These are phyloP conservation scores for Cryptococcus sp. DNA, from an alignment of 1,284 basidiomycete species.

Conservation along the genomic window DNA sequence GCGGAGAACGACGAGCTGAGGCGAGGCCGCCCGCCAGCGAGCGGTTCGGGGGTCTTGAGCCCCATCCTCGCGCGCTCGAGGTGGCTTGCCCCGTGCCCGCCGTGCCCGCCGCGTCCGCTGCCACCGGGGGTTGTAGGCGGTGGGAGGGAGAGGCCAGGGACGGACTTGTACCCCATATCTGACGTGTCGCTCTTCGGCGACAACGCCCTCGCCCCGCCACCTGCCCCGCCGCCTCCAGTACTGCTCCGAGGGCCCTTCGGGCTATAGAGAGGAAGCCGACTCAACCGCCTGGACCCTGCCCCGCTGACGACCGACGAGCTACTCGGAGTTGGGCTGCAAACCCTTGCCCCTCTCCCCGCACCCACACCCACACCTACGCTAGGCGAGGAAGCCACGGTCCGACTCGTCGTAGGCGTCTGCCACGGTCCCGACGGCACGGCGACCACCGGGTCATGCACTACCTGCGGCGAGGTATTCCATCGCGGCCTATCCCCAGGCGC, in stretches of 20 bases:
- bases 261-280: slow-evolving; percentile 20
- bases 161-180: background rate
- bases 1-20: slow-evolving; percentile 12
- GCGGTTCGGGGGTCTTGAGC: slow-evolving; percentile 18
- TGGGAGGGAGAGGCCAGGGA: background rate
- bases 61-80: slow-evolving; percentile 13
- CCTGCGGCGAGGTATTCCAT: slow-evolving; percentile 30
- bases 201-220: background rate
- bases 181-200: background rate
- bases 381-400: background rate
- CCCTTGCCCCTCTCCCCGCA: background rate
- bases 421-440: too few relatives aligned
- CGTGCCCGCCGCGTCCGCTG: background rate
- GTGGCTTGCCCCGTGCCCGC: slow-evolving; percentile 7
- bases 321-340: slow-evolving; percentile 27
- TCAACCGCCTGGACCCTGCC: slow-evolving; percentile 4
- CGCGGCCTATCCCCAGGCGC: slow-evolving; percentile 19
- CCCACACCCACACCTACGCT: background rate
- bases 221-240: background rate
- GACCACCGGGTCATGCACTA: background rate
- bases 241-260: slow-evolving; percentile 2
- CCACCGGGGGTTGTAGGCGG: too few relatives aligned
- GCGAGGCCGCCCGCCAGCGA: slow-evolving; percentile 1
- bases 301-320: slow-evolving; percentile 6
- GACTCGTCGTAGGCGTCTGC: slow-evolving; percentile 4